These are phyloP conservation scores for Septoria linicola DNA, from an alignment of 2,329 filamentous ascomycete genomes.

Conservation along the genomic window DNA sequence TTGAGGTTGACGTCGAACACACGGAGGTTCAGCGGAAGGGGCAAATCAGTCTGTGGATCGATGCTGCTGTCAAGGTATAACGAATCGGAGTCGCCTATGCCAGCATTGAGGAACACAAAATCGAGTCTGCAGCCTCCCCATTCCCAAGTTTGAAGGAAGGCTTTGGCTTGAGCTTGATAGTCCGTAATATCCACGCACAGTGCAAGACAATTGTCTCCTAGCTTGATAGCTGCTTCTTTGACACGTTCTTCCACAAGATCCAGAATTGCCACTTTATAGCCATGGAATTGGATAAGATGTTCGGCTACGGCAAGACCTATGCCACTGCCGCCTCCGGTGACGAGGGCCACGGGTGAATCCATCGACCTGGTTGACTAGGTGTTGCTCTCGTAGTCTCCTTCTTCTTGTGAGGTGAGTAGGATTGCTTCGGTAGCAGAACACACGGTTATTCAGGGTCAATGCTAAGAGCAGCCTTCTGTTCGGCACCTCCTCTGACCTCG, in stretches of 20 bases:
- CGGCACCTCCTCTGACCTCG: too few species aligned
- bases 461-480: too few species aligned
- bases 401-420: too few species aligned
- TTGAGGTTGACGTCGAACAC: slow-evolving; percentile 44
- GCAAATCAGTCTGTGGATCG: slow-evolving; percentile 24
- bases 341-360: slow-evolving; percentile 24
- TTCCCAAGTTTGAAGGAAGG: slow-evolving; percentile 44
- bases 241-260: slow-evolving; percentile 23
- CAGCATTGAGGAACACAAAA: slow-evolving; percentile 47
- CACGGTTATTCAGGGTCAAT: too few species aligned
- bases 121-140: slow-evolving; percentile 44
- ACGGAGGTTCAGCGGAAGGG: slow-evolving; percentile 41
- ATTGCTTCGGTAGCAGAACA: too few species aligned
- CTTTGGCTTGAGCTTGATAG: slow-evolving; percentile 40
- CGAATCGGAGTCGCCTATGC: slow-evolving; percentile 42
- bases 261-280: slow-evolving; percentile 25
- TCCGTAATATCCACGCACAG: slow-evolving; percentile 41
- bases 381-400: too few species aligned
- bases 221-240: slow-evolving; percentile 13
- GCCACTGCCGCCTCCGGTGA: slow-evolving; percentile 27
- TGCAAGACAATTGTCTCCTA: slow-evolving; percentile 25
- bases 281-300: slow-evolving; percentile 26
- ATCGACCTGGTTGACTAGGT: too few species aligned
- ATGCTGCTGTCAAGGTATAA: slow-evolving; percentile 41
- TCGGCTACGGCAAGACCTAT: slow-evolving; percentile 30